A percentile compares a stretch with the other conserved stretches of the same genome.
phyloP scores from a whole-genome alignment of 2,329 filamentous ascomycete genomes.

The Exophiala sp. region DNA sequence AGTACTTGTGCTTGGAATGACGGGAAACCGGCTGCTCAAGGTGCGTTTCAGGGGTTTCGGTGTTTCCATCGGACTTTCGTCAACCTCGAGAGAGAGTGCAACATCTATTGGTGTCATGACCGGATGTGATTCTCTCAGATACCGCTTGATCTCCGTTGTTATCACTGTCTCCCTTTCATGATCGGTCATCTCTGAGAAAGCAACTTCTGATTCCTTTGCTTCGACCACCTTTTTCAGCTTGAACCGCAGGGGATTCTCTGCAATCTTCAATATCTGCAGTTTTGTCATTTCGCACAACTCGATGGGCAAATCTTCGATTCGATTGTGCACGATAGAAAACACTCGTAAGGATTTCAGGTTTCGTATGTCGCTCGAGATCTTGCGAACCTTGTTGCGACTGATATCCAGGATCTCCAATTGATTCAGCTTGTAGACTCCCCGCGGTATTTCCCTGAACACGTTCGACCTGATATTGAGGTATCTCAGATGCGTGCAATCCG shows the following conservation, averaged over 20 bases:
- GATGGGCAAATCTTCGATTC: slow-evolving; percentile 76
- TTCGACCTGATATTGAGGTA: slow-evolving; percentile 51
- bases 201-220: slow-evolving; percentile 63
- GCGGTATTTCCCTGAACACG: slow-evolving; percentile 59
- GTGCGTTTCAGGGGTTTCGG: slow-evolving; percentile 64
- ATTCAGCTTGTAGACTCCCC: slow-evolving; percentile 72
- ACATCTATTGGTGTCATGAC: slow-evolving; percentile 36
- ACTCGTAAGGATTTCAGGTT: slow-evolving; percentile 84
- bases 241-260: slow-evolving; percentile 80
- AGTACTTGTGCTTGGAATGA: slow-evolving; percentile 64
- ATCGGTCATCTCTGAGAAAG: slow-evolving; percentile 51
- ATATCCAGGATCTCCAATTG: slow-evolving; percentile 91
- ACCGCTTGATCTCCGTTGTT: slow-evolving; percentile 59
- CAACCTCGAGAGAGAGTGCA: slow-evolving; percentile 50
- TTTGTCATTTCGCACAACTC: slow-evolving; percentile 87
- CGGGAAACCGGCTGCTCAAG: slow-evolving; percentile 56
- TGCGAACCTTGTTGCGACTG: slow-evolving; percentile 77
- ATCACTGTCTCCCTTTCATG: slow-evolving; percentile 60
- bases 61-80: slow-evolving; percentile 72
- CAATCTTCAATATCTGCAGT: slow-evolving; percentile 82
- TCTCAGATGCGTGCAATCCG: slow-evolving; percentile 46
- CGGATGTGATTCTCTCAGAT: slow-evolving; percentile 48
- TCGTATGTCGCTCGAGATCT: slow-evolving; percentile 73
- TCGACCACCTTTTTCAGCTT: slow-evolving; percentile 69
- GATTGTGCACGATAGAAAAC: slow-evolving; percentile 80